Percentiles rank a stretch among this genome's conserved stretches.
Evolutionary conservation across 1,284 basidiomycete species (phyloP).

Genomic region (Cystobasidium pallidum): DNA sequence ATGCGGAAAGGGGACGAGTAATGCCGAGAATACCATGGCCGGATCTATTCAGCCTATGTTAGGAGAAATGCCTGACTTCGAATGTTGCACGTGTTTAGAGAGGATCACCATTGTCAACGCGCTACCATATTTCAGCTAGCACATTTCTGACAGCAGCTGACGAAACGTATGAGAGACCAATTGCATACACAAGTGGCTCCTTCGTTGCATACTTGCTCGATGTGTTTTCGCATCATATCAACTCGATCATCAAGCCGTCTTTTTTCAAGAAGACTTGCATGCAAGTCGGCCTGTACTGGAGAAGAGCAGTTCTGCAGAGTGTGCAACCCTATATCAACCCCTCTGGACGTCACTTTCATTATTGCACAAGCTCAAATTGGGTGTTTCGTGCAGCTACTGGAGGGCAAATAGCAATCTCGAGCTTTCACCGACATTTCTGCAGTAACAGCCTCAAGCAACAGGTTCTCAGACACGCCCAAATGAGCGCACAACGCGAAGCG

Average conservation of each 20-base stretch:
- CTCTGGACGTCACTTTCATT: not conserved
- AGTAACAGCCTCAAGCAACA: not conserved
- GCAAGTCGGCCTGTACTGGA: constrained; percentile 6
- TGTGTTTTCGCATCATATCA: not conserved
- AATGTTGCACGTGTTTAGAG: constrained; percentile 6
- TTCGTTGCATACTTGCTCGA: too few relatives aligned
- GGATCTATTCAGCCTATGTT: not conserved
- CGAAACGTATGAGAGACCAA: too few relatives aligned
- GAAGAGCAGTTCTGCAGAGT: constrained; percentile 8
- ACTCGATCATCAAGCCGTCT: not conserved
- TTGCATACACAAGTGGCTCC: too few relatives aligned
- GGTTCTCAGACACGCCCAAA: not conserved
- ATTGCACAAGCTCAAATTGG: too few relatives aligned
- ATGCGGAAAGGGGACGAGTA: not conserved
- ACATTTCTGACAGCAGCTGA: too few relatives aligned
- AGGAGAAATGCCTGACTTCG: too few relatives aligned
- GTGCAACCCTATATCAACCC: not conserved
- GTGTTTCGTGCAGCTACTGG: not conserved
- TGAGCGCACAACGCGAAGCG: constrained; percentile 8
- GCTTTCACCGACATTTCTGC: constrained; percentile 11
- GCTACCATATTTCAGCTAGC: too few relatives aligned
- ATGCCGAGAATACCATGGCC: too few relatives aligned
- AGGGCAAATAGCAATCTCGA: constrained; percentile 1
- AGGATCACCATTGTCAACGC: too few relatives aligned
- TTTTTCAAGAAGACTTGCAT: constrained; percentile 1